Evolutionary conservation across 2,329 filamentous ascomycete species (phyloP), one percentile per base, ranked within the genome.

Genomic region (Penicillium sp.): DNA sequence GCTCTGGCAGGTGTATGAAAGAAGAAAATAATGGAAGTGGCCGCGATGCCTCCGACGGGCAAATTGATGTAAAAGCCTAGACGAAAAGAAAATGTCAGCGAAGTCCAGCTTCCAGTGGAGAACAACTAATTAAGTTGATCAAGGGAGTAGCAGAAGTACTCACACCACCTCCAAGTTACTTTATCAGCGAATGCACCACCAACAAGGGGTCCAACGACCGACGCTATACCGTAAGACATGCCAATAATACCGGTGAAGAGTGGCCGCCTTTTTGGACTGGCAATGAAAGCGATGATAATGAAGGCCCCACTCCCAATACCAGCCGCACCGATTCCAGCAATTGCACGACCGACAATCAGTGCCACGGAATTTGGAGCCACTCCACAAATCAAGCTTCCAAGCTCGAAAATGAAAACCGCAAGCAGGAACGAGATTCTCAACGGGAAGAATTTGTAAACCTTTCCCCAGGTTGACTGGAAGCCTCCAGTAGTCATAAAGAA

Each of bases 201-300:
- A 66, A 80, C 59, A 40, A 83, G 70, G 8, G 81, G 81, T 10
- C 80, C 80, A 17, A 77, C 74, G 7, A 82, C 79, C 50, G 66
- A 70, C 5, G 80, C 78, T 54, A 83, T 75, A 2, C 78, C 78
- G 62, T 80, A 82, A 72, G 81, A 80, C 46, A 73, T 73, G 38
- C 80, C 80, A 38, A 82, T 75, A n/a, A 81, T 23, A 1, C 80
- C 80, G 60, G 77, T 80, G 59, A 54, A 48, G 3, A 42, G 53
- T 42, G 2, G 61, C 35, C 13, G 40, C 25, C 19, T 51, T 19
- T 9, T 40, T 3, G 10, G 62, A 56, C 8, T 49, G 1, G 56
- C 58, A 27, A 55, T 50, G 35, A 63, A 62, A 6, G 63, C 69
- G 33, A 72, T 62, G 46, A 74, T 69, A 6, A 61, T 64, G 49